A percentile compares a stretch with the other conserved stretches of the same genome.
Evolutionary conservation across 306 rosid genomes (phyloP).

Genomic region (Abrus pulchellus): DNA sequence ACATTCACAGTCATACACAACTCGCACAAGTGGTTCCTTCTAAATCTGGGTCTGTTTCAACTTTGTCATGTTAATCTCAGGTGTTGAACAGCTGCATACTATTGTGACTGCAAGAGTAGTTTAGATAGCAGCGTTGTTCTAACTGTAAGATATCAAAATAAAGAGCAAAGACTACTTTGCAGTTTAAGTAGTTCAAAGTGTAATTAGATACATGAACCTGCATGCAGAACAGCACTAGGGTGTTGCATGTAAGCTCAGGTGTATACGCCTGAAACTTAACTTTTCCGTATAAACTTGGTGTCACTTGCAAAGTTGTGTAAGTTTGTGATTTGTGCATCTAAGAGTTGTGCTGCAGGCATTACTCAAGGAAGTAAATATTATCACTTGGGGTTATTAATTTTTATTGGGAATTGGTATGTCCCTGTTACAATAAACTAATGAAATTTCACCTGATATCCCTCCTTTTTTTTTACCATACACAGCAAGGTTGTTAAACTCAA

Average conservation of each 20-base stretch:
- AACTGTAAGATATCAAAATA: background rate
- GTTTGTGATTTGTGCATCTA: background rate
- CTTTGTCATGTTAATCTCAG: conserved; percentile 12
- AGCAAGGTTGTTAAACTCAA: too few relatives aligned
- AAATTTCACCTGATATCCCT: too few relatives aligned
- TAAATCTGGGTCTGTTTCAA: background rate
- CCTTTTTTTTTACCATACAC: too few relatives aligned
- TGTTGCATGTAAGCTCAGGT: conserved; percentile 18
- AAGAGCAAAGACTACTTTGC: background rate
- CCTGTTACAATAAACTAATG: background rate
- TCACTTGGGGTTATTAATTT: background rate
- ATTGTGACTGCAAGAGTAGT: background rate
- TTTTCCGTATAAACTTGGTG: background rate
- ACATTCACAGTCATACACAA: conserved; percentile 8
- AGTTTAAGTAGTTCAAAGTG: conserved; percentile 8
- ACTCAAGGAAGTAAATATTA: background rate
- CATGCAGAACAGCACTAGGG: background rate
- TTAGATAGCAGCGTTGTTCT: background rate
- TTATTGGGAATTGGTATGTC: background rate
- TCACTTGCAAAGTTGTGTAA: background rate
- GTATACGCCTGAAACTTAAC: background rate
- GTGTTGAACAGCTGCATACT: background rate
- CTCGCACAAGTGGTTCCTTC: background rate
- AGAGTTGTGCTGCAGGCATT: background rate
- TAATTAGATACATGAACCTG: conserved; percentile 5